A percentile compares a stretch with the other conserved stretches of the same genome.
Conservation (phyloP, 345 rosid species). For the Erodium maritimum region DNA sequence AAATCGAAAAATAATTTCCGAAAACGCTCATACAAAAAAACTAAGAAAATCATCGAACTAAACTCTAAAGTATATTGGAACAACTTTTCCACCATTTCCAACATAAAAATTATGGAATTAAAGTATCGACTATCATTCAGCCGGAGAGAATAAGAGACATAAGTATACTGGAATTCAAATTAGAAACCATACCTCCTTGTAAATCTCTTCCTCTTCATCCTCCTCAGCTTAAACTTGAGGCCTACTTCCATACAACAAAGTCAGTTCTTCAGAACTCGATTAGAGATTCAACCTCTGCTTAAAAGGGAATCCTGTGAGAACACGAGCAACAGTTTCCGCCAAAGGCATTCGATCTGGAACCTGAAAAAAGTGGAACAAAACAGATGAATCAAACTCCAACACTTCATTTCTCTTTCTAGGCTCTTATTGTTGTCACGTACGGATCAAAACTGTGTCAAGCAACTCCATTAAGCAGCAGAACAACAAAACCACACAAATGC, state of each 20-base stretch:
- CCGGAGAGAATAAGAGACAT: not conserved
- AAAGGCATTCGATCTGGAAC: constrained; percentile 96
- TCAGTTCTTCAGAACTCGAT: constrained; percentile 65
- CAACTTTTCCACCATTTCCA: not conserved
- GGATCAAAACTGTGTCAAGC: not conserved
- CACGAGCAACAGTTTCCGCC: constrained; percentile 95
- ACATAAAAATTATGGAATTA: not conserved
- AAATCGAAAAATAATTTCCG: too few relatives aligned
- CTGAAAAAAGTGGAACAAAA: constrained; percentile 16
- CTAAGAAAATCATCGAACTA: too few relatives aligned
- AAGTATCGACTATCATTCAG: not conserved
- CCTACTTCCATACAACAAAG: constrained; percentile 63
- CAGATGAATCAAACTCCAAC: constrained; percentile 7
- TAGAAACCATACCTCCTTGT: constrained; percentile 46
- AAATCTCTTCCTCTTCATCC: constrained; percentile 75
- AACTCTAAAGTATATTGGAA: not conserved
- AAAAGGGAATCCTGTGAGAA: too few relatives aligned
- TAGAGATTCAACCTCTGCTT: constrained; percentile 62
- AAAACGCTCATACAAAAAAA: too few relatives aligned
- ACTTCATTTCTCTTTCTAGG: constrained; percentile 1
- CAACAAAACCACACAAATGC: not conserved
- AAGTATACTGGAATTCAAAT: not conserved
- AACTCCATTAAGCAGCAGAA: not conserved
- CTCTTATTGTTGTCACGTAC: too few relatives aligned
- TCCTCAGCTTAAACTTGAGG: constrained; percentile 40